Evolutionary conservation across 1,284 basidiomycete genomes (phyloP).

Genomic region (Wallemia mellicola): DNA sequence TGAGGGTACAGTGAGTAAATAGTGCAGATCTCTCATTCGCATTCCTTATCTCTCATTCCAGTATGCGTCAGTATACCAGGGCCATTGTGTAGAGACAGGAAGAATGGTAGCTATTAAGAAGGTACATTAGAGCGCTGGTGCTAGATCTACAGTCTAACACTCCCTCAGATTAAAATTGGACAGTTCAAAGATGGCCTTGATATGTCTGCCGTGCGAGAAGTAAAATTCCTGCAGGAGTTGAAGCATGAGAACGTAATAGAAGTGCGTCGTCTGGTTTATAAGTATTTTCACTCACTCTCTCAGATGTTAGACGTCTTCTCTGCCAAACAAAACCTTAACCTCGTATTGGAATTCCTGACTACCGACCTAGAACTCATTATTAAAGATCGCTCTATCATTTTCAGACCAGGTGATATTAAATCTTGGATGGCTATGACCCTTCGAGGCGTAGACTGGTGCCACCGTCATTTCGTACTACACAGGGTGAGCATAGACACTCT

Average conservation of each 20-base stretch:
- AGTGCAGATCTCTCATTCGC: neutral
- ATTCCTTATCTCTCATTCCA: neutral
- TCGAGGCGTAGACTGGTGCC: constrained; percentile 85
- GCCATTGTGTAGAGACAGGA: constrained; percentile 34
- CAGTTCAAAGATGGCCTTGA: constrained; percentile 94
- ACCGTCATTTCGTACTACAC: constrained; percentile 75
- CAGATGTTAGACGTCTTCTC: constrained; percentile 96
- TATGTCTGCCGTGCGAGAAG: constrained; percentile 94
- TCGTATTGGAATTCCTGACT: constrained; percentile 88
- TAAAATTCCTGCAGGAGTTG: constrained; percentile 82
- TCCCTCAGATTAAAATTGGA: constrained; percentile 47
- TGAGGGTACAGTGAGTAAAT: constrained; percentile 38
- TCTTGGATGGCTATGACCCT: constrained; percentile 98
- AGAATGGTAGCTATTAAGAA: constrained; percentile 88
- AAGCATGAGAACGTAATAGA: constrained; percentile 86
- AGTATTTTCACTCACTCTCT: constrained; percentile 1
- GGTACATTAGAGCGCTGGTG: constrained; percentile 9
- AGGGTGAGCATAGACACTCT: constrained; percentile 26
- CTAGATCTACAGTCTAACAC: neutral
- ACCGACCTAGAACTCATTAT: constrained; percentile 96
- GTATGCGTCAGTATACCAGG: constrained; percentile 15
- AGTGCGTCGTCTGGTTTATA: constrained; percentile 19
- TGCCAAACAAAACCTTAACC: constrained; percentile 78
- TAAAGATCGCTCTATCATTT: constrained; percentile 67
- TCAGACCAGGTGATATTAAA: constrained; percentile 86